phyloP scores from a whole-genome alignment of 139 green algal species.

The Chara braunii region DNA sequence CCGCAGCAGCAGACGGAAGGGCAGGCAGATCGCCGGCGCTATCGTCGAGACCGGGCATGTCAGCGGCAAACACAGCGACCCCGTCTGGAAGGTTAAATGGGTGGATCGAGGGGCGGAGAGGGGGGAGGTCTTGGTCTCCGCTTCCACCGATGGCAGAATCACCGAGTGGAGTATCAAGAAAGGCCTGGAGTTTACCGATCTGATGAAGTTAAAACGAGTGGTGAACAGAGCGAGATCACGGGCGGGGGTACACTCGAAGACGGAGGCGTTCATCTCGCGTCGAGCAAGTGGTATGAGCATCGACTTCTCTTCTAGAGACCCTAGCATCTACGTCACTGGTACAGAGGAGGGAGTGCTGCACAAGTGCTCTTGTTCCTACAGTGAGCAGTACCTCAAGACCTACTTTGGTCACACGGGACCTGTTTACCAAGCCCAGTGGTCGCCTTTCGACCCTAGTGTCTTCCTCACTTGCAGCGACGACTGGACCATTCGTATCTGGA shows the following conservation, averaged over 20 bases:
- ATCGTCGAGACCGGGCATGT: slow-evolving; percentile 50
- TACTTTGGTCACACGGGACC: slow-evolving; percentile 61
- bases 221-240: slow-evolving; percentile 7
- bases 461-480: slow-evolving; percentile 68
- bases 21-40: slow-evolving; percentile 16
- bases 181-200: slow-evolving; percentile 65
- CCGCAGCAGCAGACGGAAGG: too few species aligned
- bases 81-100: slow-evolving; percentile 56
- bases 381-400: slow-evolving; percentile 68
- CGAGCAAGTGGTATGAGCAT: slow-evolving; percentile 69
- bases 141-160: slow-evolving; percentile 75
- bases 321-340: slow-evolving; percentile 46
- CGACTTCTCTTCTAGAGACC: slow-evolving; percentile 62
- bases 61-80: slow-evolving; percentile 57
- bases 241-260: slow-evolving; percentile 14
- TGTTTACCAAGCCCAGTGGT: slow-evolving; percentile 50
- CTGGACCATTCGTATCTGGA: slow-evolving; percentile 74
- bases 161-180: slow-evolving; percentile 66
- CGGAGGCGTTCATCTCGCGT: slow-evolving; percentile 68
- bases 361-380: slow-evolving; percentile 71
- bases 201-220: slow-evolving; percentile 73
- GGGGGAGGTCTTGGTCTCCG: slow-evolving; percentile 71
- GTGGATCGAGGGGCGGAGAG: slow-evolving; percentile 58
- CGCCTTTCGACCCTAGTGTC: slow-evolving; percentile 57
- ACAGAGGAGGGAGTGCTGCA: slow-evolving; percentile 81